These are phyloP conservation scores for Leptosphaerulina australis DNA, from an alignment of 2,329 filamentous ascomycete species.

Conservation along the genomic window DNA sequence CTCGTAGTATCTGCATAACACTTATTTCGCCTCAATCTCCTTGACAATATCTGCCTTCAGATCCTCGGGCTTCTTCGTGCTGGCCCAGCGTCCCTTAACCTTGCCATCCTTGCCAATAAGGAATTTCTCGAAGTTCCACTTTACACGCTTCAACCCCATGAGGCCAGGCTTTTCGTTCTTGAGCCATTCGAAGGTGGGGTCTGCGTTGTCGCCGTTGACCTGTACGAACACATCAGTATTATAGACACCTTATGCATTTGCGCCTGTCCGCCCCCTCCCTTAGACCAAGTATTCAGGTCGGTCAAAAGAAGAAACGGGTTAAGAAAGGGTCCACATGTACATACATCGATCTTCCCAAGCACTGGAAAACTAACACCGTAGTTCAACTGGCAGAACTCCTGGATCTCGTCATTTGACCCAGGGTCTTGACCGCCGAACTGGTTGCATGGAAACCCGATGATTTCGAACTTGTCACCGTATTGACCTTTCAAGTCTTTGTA, in stretches of 20 bases:
- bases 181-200: constrained; percentile 79
- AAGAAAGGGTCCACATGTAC: not conserved
- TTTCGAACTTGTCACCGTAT: constrained; percentile 77
- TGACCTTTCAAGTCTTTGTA: constrained; percentile 76
- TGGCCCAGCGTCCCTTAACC: constrained; percentile 86
- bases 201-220: constrained; percentile 77
- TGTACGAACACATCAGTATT: too few relatives aligned
- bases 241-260: too few relatives aligned
- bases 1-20: not conserved
- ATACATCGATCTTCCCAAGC: constrained; percentile 86
- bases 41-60: constrained; percentile 77
- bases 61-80: constrained; percentile 81
- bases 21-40: constrained; percentile 59
- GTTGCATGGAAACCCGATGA: constrained; percentile 98
- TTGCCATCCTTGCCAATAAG: constrained; percentile 83
- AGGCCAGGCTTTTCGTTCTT: constrained; percentile 76
- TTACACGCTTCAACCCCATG: constrained; percentile 85
- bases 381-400: constrained; percentile 83
- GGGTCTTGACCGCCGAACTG: constrained; percentile 94
- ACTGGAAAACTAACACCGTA: constrained; percentile 93
- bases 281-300: too few relatives aligned
- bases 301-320: too few relatives aligned
- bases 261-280: too few relatives aligned
- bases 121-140: constrained; percentile 99
- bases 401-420: constrained; percentile 68